These are phyloP conservation scores for Fusarium dlaminii DNA, from an alignment of 2,329 filamentous ascomycete genomes.

Conservation along the genomic window DNA sequence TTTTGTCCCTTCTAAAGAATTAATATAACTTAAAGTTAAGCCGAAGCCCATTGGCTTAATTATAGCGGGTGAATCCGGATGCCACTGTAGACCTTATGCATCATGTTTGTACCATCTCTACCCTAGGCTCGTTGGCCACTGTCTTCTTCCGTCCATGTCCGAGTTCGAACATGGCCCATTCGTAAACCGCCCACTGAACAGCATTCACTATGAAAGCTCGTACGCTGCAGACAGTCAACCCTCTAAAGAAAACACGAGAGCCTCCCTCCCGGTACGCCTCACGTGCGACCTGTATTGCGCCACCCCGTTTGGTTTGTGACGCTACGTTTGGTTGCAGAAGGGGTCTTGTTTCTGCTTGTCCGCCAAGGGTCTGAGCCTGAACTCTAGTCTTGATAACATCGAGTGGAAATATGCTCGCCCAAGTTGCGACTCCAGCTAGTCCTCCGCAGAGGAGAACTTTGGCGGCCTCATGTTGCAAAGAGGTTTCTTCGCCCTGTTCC, in stretches of 20 bases:
- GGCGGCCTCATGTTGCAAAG: constrained; percentile 57
- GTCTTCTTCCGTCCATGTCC: constrained; percentile 40
- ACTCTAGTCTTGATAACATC: constrained; percentile 93
- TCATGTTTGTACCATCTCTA: background rate
- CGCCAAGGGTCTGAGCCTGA: constrained; percentile 71
- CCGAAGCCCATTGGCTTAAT: background rate
- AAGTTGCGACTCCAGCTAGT: constrained; percentile 85
- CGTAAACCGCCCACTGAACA: constrained; percentile 91
- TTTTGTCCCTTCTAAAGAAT: background rate
- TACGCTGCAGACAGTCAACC: constrained; percentile 81
- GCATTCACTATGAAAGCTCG: constrained; percentile 94
- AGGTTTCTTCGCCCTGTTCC: constrained; percentile 28
- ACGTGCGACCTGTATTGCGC: constrained; percentile 71
- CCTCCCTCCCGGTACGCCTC: constrained; percentile 74
- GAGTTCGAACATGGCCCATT: constrained; percentile 79
- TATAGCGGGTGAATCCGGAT: constrained; percentile 15
- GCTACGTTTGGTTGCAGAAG: constrained; percentile 33
- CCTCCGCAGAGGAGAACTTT: constrained; percentile 85
- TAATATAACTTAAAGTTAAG: background rate
- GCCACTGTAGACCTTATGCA: background rate
- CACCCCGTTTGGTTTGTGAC: constrained; percentile 45
- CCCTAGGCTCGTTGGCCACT: background rate
- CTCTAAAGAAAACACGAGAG: constrained; percentile 72
- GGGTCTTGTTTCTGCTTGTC: constrained; percentile 21
- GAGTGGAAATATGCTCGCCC: constrained; percentile 89